phyloP scores from a whole-genome alignment of 768 basidiomycete genomes.

The Phanerochaete sordida region DNA sequence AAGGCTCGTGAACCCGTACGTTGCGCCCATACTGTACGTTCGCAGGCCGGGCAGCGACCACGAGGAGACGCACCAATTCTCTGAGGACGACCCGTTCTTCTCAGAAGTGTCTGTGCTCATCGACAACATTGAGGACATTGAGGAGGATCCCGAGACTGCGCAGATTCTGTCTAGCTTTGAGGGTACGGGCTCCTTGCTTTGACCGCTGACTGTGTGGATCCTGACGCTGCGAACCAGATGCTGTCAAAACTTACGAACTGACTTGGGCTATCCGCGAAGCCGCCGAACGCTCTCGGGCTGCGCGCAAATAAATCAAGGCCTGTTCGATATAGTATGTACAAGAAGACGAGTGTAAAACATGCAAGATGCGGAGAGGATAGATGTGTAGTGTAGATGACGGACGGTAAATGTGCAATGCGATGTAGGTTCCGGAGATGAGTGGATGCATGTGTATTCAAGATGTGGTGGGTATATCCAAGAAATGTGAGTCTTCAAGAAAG shows the following conservation, averaged over 20 bases:
- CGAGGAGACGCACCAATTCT: slow-evolving; percentile 68
- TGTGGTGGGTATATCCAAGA: neutral
- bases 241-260: slow-evolving; percentile 83
- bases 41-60: slow-evolving; percentile 80
- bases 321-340: neutral
- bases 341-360: neutral
- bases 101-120: slow-evolving; percentile 89
- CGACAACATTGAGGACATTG: slow-evolving; percentile 86
- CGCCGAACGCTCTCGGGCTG: slow-evolving; percentile 58
- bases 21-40: slow-evolving; percentile 82
- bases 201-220: neutral
- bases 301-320: neutral
- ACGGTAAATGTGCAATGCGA: neutral
- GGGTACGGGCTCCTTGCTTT: neutral
- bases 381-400: neutral
- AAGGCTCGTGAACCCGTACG: slow-evolving; percentile 90
- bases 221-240: slow-evolving; percentile 39
- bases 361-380: neutral
- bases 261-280: slow-evolving; percentile 92
- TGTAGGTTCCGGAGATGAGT: neutral
- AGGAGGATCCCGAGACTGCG: slow-evolving; percentile 77
- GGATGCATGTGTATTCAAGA: neutral
- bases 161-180: slow-evolving; percentile 83
- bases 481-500: too few species aligned
- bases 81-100: slow-evolving; percentile 90